Percentiles rank a stretch among this genome's conserved stretches.
Conservation (phyloP, 1,284 basidiomycete species). For the Paramarasmius palmivorus region DNA sequence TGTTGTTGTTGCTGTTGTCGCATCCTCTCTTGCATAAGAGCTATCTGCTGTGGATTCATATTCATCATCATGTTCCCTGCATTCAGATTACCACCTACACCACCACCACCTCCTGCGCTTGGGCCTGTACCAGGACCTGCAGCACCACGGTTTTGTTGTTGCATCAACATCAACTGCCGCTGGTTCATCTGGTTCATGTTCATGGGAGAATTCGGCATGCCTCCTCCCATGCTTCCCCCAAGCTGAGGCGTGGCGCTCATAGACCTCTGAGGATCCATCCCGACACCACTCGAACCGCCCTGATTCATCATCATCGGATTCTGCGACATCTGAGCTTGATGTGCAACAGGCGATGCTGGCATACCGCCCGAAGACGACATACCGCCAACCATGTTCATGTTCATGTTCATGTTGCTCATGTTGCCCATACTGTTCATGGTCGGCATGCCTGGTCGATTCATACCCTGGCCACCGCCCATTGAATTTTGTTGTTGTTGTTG, state of each 20-base stretch:
- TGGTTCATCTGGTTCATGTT: constrained; percentile 28
- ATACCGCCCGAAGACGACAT: constrained; percentile 1
- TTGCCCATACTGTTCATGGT: constrained; percentile 19
- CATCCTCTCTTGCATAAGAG: constrained; percentile 23
- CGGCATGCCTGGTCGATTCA: constrained; percentile 1
- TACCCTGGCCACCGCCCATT: constrained; percentile 11
- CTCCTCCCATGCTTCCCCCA: constrained; percentile 3
- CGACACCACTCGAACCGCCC: constrained; percentile 4
- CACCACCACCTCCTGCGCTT: background rate
- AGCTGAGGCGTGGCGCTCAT: constrained; percentile 21
- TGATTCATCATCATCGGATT: constrained; percentile 11
- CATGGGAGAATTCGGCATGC: constrained; percentile 23
- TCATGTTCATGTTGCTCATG: constrained; percentile 23
- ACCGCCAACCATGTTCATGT: constrained; percentile 11
- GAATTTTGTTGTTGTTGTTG: constrained; percentile 26
- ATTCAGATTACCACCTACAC: constrained; percentile 7
- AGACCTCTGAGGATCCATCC: constrained; percentile 5
- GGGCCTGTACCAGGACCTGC: constrained; percentile 13
- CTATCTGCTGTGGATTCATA: constrained; percentile 21
- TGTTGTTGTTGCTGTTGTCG: constrained; percentile 20
- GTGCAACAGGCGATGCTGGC: constrained; percentile 9
- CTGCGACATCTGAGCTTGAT: constrained; percentile 12
- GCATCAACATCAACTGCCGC: constrained; percentile 28
- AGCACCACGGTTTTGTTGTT: constrained; percentile 16
- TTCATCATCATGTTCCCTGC: constrained; percentile 9